phyloP scores from a whole-genome alignment of 192 early-diverging fungal species.

The Umbelopsis sp. region DNA sequence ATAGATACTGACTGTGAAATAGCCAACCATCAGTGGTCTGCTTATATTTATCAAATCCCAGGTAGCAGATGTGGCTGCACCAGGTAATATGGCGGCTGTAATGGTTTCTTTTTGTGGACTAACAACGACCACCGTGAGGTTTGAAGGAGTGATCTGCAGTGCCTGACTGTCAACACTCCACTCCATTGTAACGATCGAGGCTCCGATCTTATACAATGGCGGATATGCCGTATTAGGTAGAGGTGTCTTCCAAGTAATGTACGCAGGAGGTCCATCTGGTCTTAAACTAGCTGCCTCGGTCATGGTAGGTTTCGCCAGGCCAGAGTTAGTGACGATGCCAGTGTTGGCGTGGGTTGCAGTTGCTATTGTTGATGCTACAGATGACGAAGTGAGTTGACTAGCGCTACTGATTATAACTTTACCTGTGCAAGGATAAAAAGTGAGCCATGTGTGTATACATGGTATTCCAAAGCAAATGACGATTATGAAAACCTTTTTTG shows the following conservation, averaged over 20 bases:
- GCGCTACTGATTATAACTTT: no score
- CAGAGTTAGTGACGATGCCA: background rate
- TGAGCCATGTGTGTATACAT: no score
- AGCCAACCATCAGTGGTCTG: conserved; percentile 37
- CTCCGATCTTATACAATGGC: conserved; percentile 37
- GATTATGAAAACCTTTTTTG: no score
- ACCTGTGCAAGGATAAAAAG: no score
- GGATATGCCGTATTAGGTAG: conserved; percentile 35
- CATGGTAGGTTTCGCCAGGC: background rate
- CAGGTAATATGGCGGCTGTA: conserved; percentile 21
- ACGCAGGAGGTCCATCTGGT: conserved; percentile 30
- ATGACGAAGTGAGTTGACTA: no score
- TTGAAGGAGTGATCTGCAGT: conserved; percentile 28
- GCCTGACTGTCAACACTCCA: conserved; percentile 31
- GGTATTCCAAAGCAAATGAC: no score
- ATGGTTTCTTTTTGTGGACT: conserved; percentile 39
- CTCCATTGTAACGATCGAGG: conserved; percentile 32
- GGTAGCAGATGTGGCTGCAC: conserved; percentile 31
- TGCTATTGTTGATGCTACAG: no score
- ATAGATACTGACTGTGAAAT: conserved; percentile 33
- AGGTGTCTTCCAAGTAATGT: conserved; percentile 39
- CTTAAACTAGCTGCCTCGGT: background rate
- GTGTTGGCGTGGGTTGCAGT: background rate
- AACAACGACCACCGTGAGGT: conserved; percentile 32
- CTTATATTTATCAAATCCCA: conserved; percentile 28